These are phyloP conservation scores for Apiospora pterosperma DNA, from an alignment of 2,329 filamentous ascomycete genomes.

Conservation along the genomic window DNA sequence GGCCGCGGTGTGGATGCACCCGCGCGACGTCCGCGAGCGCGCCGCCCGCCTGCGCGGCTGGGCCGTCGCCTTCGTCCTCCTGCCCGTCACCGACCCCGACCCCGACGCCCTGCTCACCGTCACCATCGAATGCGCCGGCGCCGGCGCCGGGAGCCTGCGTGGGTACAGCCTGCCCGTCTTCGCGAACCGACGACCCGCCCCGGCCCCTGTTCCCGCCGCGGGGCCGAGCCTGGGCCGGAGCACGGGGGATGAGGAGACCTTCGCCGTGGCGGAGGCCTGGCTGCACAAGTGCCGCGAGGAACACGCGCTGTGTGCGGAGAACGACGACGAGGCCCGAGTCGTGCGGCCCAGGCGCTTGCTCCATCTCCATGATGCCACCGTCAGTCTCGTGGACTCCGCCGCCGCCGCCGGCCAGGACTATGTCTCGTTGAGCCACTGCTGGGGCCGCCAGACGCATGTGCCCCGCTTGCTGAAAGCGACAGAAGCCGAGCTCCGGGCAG, in stretches of 20 bases:
- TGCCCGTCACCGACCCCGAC: background rate
- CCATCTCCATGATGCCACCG: background rate
- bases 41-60: background rate
- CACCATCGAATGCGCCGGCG: background rate
- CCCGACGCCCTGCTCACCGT: background rate
- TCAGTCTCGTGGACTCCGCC: constrained; percentile 3
- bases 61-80: background rate
- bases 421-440: constrained; percentile 5
- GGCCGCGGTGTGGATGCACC: background rate
- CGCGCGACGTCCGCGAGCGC: background rate
- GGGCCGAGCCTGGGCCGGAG: background rate
- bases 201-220: background rate
- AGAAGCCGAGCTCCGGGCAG: background rate
- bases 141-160: background rate
- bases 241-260: constrained; percentile 4
- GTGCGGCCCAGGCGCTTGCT: constrained; percentile 4
- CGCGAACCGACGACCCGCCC: background rate
- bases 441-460: background rate
- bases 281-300: background rate
- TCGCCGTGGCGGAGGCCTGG: background rate
- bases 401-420: background rate
- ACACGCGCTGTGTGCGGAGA: background rate
- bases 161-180: background rate
- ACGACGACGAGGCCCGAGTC: constrained; percentile 1
- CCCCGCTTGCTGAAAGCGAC: background rate